Conservation (phyloP, 345 rosid species). For the Citrus australasica region DNA sequence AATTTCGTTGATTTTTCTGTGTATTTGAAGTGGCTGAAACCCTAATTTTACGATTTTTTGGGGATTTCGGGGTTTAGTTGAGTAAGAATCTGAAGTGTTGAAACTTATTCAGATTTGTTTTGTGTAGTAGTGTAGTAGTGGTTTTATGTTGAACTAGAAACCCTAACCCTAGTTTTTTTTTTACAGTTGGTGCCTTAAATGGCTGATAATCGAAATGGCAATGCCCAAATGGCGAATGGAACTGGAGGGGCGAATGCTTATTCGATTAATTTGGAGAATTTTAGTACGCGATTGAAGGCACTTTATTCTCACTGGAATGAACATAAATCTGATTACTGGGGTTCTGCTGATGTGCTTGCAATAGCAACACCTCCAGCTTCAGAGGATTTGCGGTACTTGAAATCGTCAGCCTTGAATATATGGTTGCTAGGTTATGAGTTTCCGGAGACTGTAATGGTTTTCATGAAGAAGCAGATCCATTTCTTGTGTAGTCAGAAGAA, state of each 20-base stretch:
- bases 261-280: constrained; percentile 53
- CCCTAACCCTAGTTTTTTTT: neutral
- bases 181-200: constrained; percentile 14
- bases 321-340: constrained; percentile 61
- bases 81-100: neutral
- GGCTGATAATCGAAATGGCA: constrained; percentile 65
- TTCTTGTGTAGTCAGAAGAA: constrained; percentile 80
- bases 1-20: neutral
- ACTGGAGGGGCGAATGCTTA: constrained; percentile 43
- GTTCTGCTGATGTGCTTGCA: constrained; percentile 57
- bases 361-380: constrained; percentile 84
- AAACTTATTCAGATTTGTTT: neutral
- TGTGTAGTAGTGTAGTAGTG: neutral
- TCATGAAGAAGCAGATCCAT: constrained; percentile 67
- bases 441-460: constrained; percentile 92
- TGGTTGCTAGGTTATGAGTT: constrained; percentile 96
- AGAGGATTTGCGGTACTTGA: constrained; percentile 77
- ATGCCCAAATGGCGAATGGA: constrained; percentile 42
- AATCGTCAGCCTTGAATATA: constrained; percentile 81
- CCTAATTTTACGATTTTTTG: neutral
- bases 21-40: neutral
- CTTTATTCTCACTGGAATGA: constrained; percentile 68
- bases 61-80: neutral
- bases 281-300: constrained; percentile 53
- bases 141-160: neutral